phyloP scores from a whole-genome alignment of 2,329 filamentous ascomycete genomes.

The Botrytis galanthina region DNA sequence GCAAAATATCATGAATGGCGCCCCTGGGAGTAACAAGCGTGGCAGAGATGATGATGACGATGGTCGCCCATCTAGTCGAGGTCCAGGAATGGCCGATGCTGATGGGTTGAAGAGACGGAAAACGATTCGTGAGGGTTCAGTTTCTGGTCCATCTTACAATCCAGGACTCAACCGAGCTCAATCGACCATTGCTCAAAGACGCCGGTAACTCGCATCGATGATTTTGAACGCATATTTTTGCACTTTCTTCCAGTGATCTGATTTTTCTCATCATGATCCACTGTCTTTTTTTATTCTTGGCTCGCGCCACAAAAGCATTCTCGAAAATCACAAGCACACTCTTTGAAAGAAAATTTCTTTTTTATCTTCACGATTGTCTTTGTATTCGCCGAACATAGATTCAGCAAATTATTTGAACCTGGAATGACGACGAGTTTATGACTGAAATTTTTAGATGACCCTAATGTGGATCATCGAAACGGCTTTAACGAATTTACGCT shows the following conservation, averaged over 20 bases:
- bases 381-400: conserved; percentile 43
- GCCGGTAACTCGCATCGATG: conserved; percentile 30
- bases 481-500: conserved; percentile 31
- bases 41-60: conserved; percentile 47
- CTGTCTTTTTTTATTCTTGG: conserved; percentile 25
- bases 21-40: conserved; percentile 44
- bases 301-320: conserved; percentile 35
- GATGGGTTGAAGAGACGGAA: conserved; percentile 75
- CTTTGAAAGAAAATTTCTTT: conserved; percentile 35
- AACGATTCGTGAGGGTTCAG: conserved; percentile 63
- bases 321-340: conserved; percentile 34
- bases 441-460: conserved; percentile 36
- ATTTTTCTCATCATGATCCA: conserved; percentile 18
- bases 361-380: conserved; percentile 36
- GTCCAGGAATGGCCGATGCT: conserved; percentile 48
- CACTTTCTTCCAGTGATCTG: conserved; percentile 31
- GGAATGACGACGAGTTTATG: conserved; percentile 44
- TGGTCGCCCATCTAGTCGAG: conserved; percentile 59
- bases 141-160: conserved; percentile 52
- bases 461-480: conserved; percentile 24
- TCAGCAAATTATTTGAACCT: conserved; percentile 41
- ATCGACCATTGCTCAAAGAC: conserved; percentile 44
- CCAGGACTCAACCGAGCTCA: conserved; percentile 47
- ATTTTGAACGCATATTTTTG: conserved; percentile 26
- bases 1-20: conserved; percentile 64